phyloP scores from a whole-genome alignment of 2,329 filamentous ascomycete genomes.

The Epicoccum nigrum region DNA sequence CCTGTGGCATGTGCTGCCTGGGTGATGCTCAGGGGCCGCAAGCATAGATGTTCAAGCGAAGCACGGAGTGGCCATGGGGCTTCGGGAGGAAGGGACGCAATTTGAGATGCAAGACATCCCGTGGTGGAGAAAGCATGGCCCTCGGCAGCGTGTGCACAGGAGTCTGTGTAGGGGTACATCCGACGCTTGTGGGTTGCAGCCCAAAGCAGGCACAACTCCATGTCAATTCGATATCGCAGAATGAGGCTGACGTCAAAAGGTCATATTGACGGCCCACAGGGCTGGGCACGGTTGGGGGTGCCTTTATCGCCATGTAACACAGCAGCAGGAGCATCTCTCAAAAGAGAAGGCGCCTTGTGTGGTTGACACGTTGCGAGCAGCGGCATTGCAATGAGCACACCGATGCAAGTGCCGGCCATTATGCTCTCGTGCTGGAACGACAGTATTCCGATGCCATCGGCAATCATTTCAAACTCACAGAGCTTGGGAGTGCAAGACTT shows the following conservation, averaged over 20 bases:
- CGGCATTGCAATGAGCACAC: slow-evolving; percentile 3
- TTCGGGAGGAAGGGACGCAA: slow-evolving; percentile 14
- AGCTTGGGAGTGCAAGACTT: slow-evolving; percentile 13
- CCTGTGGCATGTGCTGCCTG: slow-evolving; percentile 1
- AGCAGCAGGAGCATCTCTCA: slow-evolving; percentile 9
- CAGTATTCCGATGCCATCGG: background rate
- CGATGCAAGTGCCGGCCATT: slow-evolving; percentile 5
- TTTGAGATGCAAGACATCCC: slow-evolving; percentile 29
- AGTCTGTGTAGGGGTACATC: background rate
- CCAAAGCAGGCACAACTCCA: slow-evolving; percentile 13
- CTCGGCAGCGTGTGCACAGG: slow-evolving; percentile 5
- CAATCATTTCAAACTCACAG: slow-evolving; percentile 15
- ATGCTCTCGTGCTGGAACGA: background rate
- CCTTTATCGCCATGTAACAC: slow-evolving; percentile 12
- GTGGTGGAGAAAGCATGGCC: slow-evolving; percentile 18
- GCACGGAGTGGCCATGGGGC: slow-evolving; percentile 1
- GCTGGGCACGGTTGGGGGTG: slow-evolving; percentile 15
- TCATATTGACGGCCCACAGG: slow-evolving; percentile 9
- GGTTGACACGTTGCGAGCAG: slow-evolving; percentile 13
- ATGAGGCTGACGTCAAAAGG: slow-evolving; percentile 16
- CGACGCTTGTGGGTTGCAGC: slow-evolving; percentile 12
- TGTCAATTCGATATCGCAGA: slow-evolving; percentile 12
- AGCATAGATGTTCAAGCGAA: slow-evolving; percentile 6
- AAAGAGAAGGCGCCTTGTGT: slow-evolving; percentile 18
- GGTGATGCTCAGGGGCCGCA: slow-evolving; percentile 12